These are phyloP conservation scores for Nelumbo lutea DNA, from an alignment of 164 flowering plant genomes.

Conservation along the genomic window DNA sequence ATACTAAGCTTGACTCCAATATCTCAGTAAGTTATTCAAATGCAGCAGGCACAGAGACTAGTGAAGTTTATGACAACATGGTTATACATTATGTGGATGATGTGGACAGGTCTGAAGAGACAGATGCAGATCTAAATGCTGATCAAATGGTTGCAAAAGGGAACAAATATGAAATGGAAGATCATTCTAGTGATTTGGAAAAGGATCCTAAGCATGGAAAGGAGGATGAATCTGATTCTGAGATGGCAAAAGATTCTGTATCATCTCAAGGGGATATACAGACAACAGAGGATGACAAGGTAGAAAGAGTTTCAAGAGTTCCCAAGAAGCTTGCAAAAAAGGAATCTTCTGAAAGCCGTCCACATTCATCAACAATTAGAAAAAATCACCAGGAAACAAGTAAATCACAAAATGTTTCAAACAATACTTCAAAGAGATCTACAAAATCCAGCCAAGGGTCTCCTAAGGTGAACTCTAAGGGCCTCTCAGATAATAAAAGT, in stretches of 20 bases:
- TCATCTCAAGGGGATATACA: conserved; percentile 65
- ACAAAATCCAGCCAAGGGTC: conserved; percentile 23
- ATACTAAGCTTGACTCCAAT: conserved; percentile 21
- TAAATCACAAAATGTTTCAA: conserved; percentile 22
- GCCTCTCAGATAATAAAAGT: conserved; percentile 21
- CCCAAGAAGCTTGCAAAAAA: conserved; percentile 26
- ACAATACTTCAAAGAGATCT: conserved; percentile 33
- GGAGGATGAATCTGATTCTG: conserved; percentile 66
- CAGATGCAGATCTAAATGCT: conserved; percentile 15
- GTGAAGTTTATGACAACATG: conserved; percentile 46
- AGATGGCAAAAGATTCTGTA: conserved; percentile 50
- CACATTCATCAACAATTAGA: conserved; percentile 26
- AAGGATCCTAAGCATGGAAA: conserved; percentile 39
- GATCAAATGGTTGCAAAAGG: conserved; percentile 30
- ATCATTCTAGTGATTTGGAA: conserved; percentile 39
- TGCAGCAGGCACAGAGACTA: conserved; percentile 27
- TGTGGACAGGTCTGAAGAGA: conserved; percentile 48
- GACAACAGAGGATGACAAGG: conserved; percentile 47
- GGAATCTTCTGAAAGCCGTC: conserved; percentile 16
- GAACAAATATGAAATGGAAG: conserved; percentile 31
- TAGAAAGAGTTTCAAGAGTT: conserved; percentile 31
- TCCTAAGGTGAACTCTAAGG: conserved; percentile 20
- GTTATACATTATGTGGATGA: conserved; percentile 53
- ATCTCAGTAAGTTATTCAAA: conserved; percentile 34
- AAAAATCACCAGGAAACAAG: conserved; percentile 27